phyloP scores from a whole-genome alignment of 2,329 filamentous ascomycete species.

The Phialophora verrucosa region DNA sequence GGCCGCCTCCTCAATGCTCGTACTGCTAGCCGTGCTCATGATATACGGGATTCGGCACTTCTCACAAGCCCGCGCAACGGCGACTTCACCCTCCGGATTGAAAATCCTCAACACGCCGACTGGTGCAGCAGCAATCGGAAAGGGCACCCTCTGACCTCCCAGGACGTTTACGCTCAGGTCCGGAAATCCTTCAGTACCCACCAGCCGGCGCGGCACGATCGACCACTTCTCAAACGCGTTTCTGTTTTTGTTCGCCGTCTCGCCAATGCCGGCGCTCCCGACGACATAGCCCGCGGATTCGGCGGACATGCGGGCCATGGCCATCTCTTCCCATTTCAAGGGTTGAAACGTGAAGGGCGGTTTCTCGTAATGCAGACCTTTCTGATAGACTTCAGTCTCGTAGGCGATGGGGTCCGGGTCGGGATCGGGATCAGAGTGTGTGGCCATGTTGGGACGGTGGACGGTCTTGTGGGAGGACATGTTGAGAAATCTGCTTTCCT shows the following conservation, averaged over 20 bases:
- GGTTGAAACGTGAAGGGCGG: conserved; percentile 4
- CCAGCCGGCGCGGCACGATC: conserved; percentile 45
- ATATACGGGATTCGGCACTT: conserved; percentile 66
- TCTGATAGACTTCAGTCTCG: conserved; percentile 2
- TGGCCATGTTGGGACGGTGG: neutral
- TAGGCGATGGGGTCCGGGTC: neutral
- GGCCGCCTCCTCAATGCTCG: conserved; percentile 70
- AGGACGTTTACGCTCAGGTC: conserved; percentile 62
- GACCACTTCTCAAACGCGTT: conserved; percentile 61
- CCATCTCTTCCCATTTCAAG: conserved; percentile 43
- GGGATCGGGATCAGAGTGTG: neutral
- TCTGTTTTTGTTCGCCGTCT: conserved; percentile 66
- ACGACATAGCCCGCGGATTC: conserved; percentile 62
- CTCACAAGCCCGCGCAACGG: conserved; percentile 65
- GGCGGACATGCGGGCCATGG: neutral
- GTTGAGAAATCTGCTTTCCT: neutral
- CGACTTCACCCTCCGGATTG: conserved; percentile 68
- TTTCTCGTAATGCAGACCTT: neutral
- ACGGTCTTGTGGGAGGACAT: neutral
- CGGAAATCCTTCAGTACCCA: conserved; percentile 57
- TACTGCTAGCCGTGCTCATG: conserved; percentile 68
- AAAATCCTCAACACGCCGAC: conserved; percentile 73
- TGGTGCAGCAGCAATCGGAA: conserved; percentile 63
- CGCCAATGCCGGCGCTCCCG: conserved; percentile 63
- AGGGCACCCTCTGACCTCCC: conserved; percentile 51